Conservation (phyloP, 192 early-diverging fungal species). For the Radiomyces spectabilis region DNA sequence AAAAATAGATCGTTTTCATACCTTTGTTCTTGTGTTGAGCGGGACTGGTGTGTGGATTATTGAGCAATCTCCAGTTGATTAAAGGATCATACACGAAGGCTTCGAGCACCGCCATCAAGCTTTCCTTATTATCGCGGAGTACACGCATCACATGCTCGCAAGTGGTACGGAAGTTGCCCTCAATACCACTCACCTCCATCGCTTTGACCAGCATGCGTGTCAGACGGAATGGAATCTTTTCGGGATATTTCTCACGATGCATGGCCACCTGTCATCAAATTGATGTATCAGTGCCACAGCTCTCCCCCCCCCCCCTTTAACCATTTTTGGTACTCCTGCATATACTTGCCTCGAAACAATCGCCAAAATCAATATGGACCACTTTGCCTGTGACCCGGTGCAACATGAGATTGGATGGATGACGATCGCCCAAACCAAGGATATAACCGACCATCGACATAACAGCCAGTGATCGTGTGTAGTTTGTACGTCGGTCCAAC, state of each 20-base stretch:
- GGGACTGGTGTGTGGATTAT: constrained; percentile 38
- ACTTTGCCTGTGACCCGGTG: constrained; percentile 84
- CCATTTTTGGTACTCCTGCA: neutral
- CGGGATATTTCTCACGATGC: constrained; percentile 95
- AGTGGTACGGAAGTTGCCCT: constrained; percentile 93
- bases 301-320: too few relatives aligned
- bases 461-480: constrained; percentile 87
- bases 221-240: constrained; percentile 96
- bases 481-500: constrained; percentile 91
- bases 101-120: constrained; percentile 96
- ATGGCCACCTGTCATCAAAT: constrained; percentile 90
- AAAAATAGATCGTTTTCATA: neutral
- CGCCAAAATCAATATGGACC: constrained; percentile 97
- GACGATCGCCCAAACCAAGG: constrained; percentile 92
- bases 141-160: constrained; percentile 96
- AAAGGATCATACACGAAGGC: constrained; percentile 97
- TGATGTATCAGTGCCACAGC: too few relatives aligned
- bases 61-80: constrained; percentile 82
- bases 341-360: constrained; percentile 82
- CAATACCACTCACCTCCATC: constrained; percentile 96
- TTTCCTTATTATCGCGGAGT: constrained; percentile 89
- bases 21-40: constrained; percentile 19
- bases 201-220: constrained; percentile 97
- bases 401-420: constrained; percentile 94
- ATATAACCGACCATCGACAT: constrained; percentile 99